phyloP scores from a whole-genome alignment of 192 early-diverging fungal species.

The Kickxella alabastrina region DNA sequence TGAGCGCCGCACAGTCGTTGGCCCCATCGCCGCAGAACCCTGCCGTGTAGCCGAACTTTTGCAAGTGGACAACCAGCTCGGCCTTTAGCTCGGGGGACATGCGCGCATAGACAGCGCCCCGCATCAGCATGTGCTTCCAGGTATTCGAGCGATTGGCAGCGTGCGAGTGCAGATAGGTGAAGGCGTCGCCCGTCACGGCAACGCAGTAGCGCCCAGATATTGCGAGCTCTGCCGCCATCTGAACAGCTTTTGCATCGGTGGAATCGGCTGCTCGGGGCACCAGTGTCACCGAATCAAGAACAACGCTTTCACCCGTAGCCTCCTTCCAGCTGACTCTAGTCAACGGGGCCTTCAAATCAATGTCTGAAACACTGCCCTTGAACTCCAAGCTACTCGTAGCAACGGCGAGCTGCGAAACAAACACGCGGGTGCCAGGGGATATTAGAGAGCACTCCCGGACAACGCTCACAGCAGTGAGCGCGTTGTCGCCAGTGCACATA shows the following conservation, averaged over 20 bases:
- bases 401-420: conserved; percentile 65
- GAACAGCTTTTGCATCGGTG: background rate
- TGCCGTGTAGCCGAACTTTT: conserved; percentile 82
- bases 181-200: conserved; percentile 91
- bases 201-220: conserved; percentile 60
- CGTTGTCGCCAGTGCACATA: conserved; percentile 99
- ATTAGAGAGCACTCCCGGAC: conserved; percentile 88
- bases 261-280: conserved; percentile 9
- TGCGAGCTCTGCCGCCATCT: conserved; percentile 20
- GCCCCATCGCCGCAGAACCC: conserved; percentile 99
- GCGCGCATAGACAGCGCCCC: conserved; percentile 86
- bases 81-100: conserved; percentile 99
- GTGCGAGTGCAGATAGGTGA: conserved; percentile 59
- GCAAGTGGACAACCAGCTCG: conserved; percentile 76
- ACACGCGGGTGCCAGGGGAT: conserved; percentile 61
- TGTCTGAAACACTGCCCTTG: background rate
- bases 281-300: conserved; percentile 53
- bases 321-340: conserved; percentile 45
- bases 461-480: conserved; percentile 92
- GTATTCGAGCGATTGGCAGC: conserved; percentile 40
- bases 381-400: too few species aligned
- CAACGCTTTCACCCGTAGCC: conserved; percentile 46
- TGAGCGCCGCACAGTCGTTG: conserved; percentile 95
- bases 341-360: conserved; percentile 3
- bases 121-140: conserved; percentile 75